Evolutionary conservation across 768 basidiomycete genomes (phyloP).

Genomic region (Chalciporus chontae): DNA sequence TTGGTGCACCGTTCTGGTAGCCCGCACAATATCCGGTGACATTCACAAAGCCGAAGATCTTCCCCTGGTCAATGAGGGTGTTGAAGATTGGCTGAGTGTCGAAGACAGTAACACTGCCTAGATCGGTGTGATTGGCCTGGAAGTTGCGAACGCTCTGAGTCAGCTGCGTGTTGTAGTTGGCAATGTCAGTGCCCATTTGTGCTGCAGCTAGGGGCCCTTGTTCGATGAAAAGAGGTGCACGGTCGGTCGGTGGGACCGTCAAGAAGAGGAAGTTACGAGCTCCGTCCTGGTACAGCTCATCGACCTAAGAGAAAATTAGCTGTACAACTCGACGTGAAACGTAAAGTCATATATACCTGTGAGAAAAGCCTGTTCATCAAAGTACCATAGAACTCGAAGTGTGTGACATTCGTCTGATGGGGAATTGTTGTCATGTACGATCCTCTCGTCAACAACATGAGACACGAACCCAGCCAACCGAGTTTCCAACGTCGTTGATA

Average conservation of each 20-base stretch:
- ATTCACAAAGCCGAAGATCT: constrained; percentile 55
- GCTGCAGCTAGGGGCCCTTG: constrained; percentile 31
- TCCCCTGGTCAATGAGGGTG: constrained; percentile 48
- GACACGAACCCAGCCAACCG: constrained; percentile 14
- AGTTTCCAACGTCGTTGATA: constrained; percentile 54
- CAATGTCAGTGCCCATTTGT: constrained; percentile 34
- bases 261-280: constrained; percentile 62
- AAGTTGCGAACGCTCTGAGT: constrained; percentile 36
- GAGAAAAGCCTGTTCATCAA: constrained; percentile 27
- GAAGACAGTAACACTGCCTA: constrained; percentile 47
- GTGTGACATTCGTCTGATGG: constrained; percentile 22
- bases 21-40: constrained; percentile 55
- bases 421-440: neutral
- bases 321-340: neutral
- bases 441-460: neutral
- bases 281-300: constrained; percentile 34
- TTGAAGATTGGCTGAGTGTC: constrained; percentile 60
- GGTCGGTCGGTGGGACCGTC: constrained; percentile 57
- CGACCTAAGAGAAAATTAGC: constrained; percentile 9
- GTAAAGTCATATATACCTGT: constrained; percentile 13
- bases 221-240: constrained; percentile 50
- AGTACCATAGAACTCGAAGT: constrained; percentile 20
- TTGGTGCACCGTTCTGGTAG: constrained; percentile 56
- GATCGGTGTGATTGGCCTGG: constrained; percentile 37
- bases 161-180: constrained; percentile 52